Evolutionary conservation across 345 rosid genomes (phyloP), one percentile per base, ranked within the genome.

Genomic region (Moricandia moricandioides): DNA sequence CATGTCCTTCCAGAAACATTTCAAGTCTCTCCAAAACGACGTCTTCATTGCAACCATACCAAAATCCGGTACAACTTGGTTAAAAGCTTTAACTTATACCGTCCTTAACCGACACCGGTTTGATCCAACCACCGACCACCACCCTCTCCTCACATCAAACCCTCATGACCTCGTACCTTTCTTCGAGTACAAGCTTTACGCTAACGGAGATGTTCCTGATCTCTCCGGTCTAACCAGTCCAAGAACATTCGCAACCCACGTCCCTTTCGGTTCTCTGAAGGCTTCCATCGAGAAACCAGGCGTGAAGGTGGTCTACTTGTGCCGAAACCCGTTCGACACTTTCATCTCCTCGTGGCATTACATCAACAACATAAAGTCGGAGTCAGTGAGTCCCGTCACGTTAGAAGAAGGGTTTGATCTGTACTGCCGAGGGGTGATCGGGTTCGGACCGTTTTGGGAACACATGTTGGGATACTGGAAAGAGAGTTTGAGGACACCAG

Each of bases 91-190:
- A 18, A 62, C 74, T 3, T 83, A 73, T 59, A 72, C 88, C 54
- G n/a, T 83, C 12, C 35, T 78, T 17, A 76, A 84, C 40, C 86
- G 90, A 6, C 1, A 70, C 9, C 61, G 7, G 30, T 67, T 72
- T 47, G 69, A 78, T 49, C 57, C 61, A 26, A 39, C 35, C 5
- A 2, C 43, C 2, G 35, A 40, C 40, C 89, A 40, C 40, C 89
- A 86, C 2, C 89, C 87, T 14, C 78, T 87, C 71, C 78, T 77
- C 65, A 65, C 80, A 12, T 79, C 82, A 7, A 87, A 84, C 78
- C 86, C 91, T 45, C 91, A 85, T 40, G 87, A 82, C 35, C 84
- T 87, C 10, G 87, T 87, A 27, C 89, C 91, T 76, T 87, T 85
- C 79, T 62, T 85, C 31, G 87, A 87, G 30, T 80, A 80, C 83